Conservation (phyloP, 139 green algal species). For the Coelastrella sp. region DNA sequence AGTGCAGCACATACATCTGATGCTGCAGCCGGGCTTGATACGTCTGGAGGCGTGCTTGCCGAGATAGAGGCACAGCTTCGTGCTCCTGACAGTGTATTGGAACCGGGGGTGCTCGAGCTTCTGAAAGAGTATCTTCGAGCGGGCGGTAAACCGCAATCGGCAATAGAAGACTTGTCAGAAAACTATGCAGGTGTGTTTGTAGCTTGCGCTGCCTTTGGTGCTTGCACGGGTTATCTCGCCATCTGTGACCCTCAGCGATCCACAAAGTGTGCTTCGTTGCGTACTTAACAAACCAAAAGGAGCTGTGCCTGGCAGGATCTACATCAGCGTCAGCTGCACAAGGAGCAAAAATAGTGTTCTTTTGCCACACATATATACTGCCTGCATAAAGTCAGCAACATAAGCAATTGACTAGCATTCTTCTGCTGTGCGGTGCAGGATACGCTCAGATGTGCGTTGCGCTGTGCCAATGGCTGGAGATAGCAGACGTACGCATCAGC, state of each 20-base stretch:
- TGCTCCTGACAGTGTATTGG: constrained; percentile 33
- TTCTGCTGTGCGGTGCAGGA: constrained; percentile 2
- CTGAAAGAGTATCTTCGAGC: constrained; percentile 22
- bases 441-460: constrained; percentile 36
- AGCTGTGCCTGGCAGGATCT: background rate
- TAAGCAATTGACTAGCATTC: too few relatives aligned
- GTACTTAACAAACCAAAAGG: too few relatives aligned
- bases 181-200: constrained; percentile 27
- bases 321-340: background rate
- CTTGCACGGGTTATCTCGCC: background rate
- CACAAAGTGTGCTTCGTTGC: too few relatives aligned
- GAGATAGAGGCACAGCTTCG: constrained; percentile 39
- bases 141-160: constrained; percentile 30
- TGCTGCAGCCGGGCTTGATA: background rate
- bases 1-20: background rate
- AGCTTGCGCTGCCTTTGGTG: background rate
- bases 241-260: too few relatives aligned
- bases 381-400: background rate
- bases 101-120: constrained; percentile 27
- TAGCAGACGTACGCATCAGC: constrained; percentile 10
- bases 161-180: constrained; percentile 42
- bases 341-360: background rate
- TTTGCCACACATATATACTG: background rate
- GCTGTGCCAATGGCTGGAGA: constrained; percentile 32
- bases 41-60: background rate